These are phyloP conservation scores for Prunus fruticosa DNA, from an alignment of 306 rosid species.

Conservation along the genomic window DNA sequence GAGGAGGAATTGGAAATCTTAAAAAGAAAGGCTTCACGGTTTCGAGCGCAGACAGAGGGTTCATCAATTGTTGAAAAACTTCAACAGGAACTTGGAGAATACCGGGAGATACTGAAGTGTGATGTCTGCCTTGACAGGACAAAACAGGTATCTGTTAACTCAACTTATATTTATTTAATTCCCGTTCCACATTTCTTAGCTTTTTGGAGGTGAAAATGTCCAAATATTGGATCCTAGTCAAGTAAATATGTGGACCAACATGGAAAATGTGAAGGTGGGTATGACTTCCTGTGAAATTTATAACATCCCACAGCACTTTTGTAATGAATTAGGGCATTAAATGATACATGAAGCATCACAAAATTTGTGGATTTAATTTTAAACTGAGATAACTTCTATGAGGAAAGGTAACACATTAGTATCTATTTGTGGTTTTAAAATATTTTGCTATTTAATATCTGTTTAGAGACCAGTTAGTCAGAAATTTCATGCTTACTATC, in stretches of 20 bases:
- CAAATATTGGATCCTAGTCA: neutral
- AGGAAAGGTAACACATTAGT: neutral
- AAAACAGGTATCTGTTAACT: conserved; percentile 61
- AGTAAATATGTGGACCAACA: neutral
- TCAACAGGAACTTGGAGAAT: conserved; percentile 82
- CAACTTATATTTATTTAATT: neutral
- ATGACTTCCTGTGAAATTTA: neutral
- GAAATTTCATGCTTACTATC: neutral
- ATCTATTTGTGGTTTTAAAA: neutral
- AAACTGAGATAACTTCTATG: neutral
- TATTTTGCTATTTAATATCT: neutral
- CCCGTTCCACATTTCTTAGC: neutral
- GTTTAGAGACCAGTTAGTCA: neutral
- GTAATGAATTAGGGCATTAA: neutral
- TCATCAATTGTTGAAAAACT: conserved; percentile 71
- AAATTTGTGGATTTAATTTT: neutral
- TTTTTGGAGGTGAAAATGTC: neutral
- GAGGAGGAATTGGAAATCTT: conserved; percentile 77
- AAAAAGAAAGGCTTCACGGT: conserved; percentile 55
- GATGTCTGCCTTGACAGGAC: conserved; percentile 76
- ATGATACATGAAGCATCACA: neutral
- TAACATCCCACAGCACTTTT: neutral
- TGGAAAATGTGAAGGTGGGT: neutral
- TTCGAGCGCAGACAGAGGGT: conserved; percentile 66
- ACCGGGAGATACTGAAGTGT: conserved; percentile 83